Conservation (phyloP, 441 rosid genomes). For the Jatropha multifida region DNA sequence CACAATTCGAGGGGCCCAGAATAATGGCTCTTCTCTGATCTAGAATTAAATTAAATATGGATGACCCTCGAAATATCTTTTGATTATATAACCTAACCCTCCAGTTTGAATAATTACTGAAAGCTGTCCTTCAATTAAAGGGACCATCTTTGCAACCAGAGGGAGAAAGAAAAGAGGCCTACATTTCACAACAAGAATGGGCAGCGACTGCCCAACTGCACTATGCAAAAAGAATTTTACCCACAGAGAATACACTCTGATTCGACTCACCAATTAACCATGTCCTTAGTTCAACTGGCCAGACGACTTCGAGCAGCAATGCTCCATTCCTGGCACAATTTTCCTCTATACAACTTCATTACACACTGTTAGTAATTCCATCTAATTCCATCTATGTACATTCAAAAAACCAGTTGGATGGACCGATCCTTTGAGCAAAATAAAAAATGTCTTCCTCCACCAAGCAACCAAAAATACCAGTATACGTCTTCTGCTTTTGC, state of each 20-base stretch:
- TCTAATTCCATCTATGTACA: constrained; percentile 41
- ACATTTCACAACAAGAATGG: constrained; percentile 22
- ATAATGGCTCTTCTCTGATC: no score
- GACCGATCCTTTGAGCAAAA: constrained; percentile 26
- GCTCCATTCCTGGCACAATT: constrained; percentile 24
- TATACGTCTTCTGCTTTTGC: constrained; percentile 18
- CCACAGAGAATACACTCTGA: constrained; percentile 24
- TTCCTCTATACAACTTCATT: constrained; percentile 42
- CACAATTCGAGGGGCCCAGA: not conserved
- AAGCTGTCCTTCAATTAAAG: not conserved
- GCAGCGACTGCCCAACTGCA: constrained; percentile 19
- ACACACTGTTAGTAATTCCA: constrained; percentile 28
- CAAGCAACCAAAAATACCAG: constrained; percentile 28
- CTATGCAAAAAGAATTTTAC: constrained; percentile 28
- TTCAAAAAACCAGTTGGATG: constrained; percentile 17
- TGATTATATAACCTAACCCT: not conserved
- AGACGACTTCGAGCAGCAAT: constrained; percentile 23
- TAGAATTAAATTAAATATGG: not conserved
- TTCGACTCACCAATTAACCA: constrained; percentile 14
- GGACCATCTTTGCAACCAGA: not conserved
- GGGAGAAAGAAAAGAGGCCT: not conserved
- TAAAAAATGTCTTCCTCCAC: constrained; percentile 25
- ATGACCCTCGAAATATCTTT: not conserved
- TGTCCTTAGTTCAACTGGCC: constrained; percentile 8
- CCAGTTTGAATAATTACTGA: not conserved